Evolutionary conservation across 768 basidiomycete species (phyloP).

Genomic region (Amanita pallidorosea): DNA sequence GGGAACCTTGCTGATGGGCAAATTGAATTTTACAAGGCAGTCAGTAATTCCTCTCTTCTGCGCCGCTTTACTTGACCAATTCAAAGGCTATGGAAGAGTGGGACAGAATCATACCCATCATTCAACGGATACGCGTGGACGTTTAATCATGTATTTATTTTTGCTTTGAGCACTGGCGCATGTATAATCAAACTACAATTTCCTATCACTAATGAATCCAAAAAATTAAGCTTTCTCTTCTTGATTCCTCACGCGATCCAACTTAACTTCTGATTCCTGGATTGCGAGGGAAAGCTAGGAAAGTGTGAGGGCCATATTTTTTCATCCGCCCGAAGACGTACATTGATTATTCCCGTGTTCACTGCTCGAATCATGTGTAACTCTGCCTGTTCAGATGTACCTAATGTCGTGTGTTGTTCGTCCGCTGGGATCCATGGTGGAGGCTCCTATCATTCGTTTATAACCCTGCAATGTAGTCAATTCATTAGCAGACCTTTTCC

Average conservation of each 20-base stretch:
- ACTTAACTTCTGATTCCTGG: slow-evolving; percentile 71
- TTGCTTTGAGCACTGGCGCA: slow-evolving; percentile 10
- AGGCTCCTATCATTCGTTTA: slow-evolving; percentile 34
- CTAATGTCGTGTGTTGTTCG: slow-evolving; percentile 56
- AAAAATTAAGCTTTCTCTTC: background rate
- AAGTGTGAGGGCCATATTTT: background rate
- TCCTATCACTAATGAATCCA: background rate
- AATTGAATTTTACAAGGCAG: slow-evolving; percentile 88
- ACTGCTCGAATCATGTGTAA: slow-evolving; percentile 70
- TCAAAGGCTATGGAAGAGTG: slow-evolving; percentile 89
- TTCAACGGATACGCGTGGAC: slow-evolving; percentile 91
- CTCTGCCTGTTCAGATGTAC: slow-evolving; percentile 53
- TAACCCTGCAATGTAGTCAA: background rate
- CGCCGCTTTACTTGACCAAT: slow-evolving; percentile 1
- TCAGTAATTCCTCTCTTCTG: slow-evolving; percentile 18
- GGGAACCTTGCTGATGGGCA: slow-evolving; percentile 86
- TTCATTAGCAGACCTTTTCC: slow-evolving; percentile 26
- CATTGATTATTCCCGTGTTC: slow-evolving; percentile 77
- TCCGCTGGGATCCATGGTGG: slow-evolving; percentile 77
- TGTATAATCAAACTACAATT: slow-evolving; percentile 12
- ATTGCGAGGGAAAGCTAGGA: slow-evolving; percentile 56
- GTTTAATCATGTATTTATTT: slow-evolving; percentile 33
- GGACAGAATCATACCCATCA: slow-evolving; percentile 89
- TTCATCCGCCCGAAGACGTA: slow-evolving; percentile 17
- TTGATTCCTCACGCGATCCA: slow-evolving; percentile 24